These are phyloP conservation scores for Diaporthe aspalathi DNA, from an alignment of 2,329 filamentous ascomycete species.

Conservation along the genomic window DNA sequence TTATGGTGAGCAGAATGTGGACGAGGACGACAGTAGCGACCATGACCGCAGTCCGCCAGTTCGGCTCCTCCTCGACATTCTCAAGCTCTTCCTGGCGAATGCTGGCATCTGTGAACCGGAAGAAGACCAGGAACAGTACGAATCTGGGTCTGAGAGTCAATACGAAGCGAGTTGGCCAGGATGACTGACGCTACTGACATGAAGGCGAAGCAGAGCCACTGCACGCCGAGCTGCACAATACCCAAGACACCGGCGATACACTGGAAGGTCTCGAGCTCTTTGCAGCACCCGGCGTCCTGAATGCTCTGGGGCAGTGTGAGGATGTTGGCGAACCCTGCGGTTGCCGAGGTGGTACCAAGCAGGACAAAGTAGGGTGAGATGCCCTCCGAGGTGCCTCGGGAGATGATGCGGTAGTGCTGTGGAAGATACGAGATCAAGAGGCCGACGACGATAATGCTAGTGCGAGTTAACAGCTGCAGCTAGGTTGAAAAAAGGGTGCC, in stretches of 20 bases:
- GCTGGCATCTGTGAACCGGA: slow-evolving; percentile 72
- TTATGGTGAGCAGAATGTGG: slow-evolving; percentile 78
- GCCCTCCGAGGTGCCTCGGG: slow-evolving; percentile 86
- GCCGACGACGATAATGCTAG: slow-evolving; percentile 81
- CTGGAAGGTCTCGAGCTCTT: slow-evolving; percentile 80
- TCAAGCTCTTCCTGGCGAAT: slow-evolving; percentile 61
- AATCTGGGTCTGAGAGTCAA: slow-evolving; percentile 67
- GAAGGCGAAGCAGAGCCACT: slow-evolving; percentile 91
- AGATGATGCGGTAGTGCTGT: slow-evolving; percentile 92
- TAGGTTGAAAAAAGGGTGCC: not conserved
- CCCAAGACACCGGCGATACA: slow-evolving; percentile 89
- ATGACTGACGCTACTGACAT: slow-evolving; percentile 71
- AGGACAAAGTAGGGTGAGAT: slow-evolving; percentile 96
- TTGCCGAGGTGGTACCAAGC: slow-evolving; percentile 91
- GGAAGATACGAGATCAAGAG: slow-evolving; percentile 94
- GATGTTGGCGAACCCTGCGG: slow-evolving; percentile 91
- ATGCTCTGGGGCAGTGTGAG: slow-evolving; percentile 86
- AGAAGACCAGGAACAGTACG: slow-evolving; percentile 94
- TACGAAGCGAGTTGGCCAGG: not conserved
- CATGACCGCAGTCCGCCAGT: slow-evolving; percentile 81
- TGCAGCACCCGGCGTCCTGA: slow-evolving; percentile 87
- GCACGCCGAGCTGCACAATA: slow-evolving; percentile 88
- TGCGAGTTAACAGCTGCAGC: slow-evolving; percentile 41
- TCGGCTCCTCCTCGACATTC: slow-evolving; percentile 63
- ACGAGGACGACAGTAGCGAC: slow-evolving; percentile 79